These are phyloP conservation scores for Diaporthe citri DNA, from an alignment of 2,329 filamentous ascomycete genomes.

Conservation along the genomic window DNA sequence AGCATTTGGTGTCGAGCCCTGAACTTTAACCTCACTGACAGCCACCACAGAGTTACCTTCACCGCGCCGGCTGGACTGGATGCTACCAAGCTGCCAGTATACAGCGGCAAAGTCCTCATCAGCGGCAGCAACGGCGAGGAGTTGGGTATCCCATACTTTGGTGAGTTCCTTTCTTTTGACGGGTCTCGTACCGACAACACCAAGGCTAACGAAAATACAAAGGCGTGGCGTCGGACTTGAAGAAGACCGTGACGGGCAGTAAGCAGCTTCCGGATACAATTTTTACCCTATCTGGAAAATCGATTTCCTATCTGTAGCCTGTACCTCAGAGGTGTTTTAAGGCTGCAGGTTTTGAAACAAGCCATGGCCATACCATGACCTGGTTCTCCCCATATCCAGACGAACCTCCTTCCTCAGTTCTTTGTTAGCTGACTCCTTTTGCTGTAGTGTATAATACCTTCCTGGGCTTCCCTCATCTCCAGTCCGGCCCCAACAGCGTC, in stretches of 20 bases:
- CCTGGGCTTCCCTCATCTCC: constrained; percentile 35
- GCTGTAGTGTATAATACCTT: neutral
- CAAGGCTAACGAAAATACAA: neutral
- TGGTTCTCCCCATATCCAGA: too few relatives aligned
- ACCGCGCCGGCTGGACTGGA: constrained; percentile 30
- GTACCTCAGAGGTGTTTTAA: too few relatives aligned
- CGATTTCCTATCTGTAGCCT: too few relatives aligned
- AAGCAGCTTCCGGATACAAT: too few relatives aligned
- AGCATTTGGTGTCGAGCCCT: too few relatives aligned
- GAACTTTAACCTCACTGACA: neutral
- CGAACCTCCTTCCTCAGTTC: too few relatives aligned
- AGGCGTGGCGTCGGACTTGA: constrained; percentile 26
- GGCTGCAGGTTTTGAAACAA: too few relatives aligned
- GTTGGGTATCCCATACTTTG: constrained; percentile 50
- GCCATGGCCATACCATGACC: too few relatives aligned
- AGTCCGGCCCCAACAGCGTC: constrained; percentile 29
- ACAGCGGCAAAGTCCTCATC: constrained; percentile 51
- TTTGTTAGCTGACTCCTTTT: too few relatives aligned
- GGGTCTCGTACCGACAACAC: neutral
- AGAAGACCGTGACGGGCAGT: neutral
- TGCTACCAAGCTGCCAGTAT: constrained; percentile 50
- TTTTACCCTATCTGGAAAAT: too few relatives aligned
- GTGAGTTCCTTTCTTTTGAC: constrained; percentile 36
- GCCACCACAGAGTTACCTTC: neutral
- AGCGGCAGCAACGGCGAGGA: constrained; percentile 49